A percentile compares a stretch with the other conserved stretches of the same genome.
phyloP scores from a whole-genome alignment of 164 flowering plant species.

The Magnolia kwangsiensis region DNA sequence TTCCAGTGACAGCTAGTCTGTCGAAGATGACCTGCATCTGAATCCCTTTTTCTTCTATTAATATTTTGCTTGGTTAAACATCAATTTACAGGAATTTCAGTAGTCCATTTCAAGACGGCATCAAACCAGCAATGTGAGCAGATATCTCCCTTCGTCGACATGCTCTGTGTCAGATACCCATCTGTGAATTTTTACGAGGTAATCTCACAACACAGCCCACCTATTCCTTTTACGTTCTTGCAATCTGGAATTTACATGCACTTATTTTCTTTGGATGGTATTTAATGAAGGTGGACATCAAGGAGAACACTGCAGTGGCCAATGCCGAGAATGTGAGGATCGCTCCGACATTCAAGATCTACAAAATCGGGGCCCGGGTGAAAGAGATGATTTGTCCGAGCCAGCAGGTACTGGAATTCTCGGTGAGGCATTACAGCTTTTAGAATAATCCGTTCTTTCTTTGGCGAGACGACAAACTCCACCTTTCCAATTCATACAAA shows the following conservation, averaged over 20 bases:
- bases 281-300: constrained; percentile 64
- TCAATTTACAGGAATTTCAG: constrained; percentile 51
- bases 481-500: constrained; percentile 23
- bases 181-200: constrained; percentile 81
- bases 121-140: constrained; percentile 50
- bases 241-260: not conserved
- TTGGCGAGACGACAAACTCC: constrained; percentile 1
- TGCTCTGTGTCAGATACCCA: constrained; percentile 59
- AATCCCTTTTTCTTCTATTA: not conserved
- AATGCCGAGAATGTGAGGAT: constrained; percentile 62
- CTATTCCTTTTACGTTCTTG: not conserved
- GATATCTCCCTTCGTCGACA: constrained; percentile 58
- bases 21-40: not conserved
- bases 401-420: constrained; percentile 63
- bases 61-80: not conserved
- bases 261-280: not conserved
- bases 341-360: constrained; percentile 81
- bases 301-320: constrained; percentile 54
- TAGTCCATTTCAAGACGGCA: constrained; percentile 54
- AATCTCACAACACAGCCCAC: not conserved
- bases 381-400: constrained; percentile 84
- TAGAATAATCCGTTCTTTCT: constrained; percentile 16
- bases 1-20: too few relatives aligned
- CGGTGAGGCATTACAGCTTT: constrained; percentile 77
- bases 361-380: constrained; percentile 62